A percentile compares a stretch with the other conserved stretches of the same genome.
phyloP scores from a whole-genome alignment of 768 basidiomycete genomes.

The Hericium erinaceus region DNA sequence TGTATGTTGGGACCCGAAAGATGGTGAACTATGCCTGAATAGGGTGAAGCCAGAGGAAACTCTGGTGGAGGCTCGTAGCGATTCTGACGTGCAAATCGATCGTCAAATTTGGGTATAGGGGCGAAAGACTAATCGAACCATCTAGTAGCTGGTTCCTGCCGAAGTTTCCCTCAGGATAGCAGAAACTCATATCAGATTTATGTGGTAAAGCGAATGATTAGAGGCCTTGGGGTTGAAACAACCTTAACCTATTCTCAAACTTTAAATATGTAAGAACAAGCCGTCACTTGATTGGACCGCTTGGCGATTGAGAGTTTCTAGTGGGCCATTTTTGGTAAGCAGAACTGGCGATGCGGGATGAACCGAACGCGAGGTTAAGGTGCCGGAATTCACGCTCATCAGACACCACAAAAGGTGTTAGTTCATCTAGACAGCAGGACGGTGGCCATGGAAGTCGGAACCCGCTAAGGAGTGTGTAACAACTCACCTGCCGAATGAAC shows the following conservation, averaged over 20 bases:
- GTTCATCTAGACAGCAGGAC: conserved; percentile 85
- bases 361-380: conserved; percentile 70
- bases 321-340: conserved; percentile 70
- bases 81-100: conserved; percentile 96
- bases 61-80: conserved; percentile 93
- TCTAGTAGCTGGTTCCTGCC: conserved; percentile 90
- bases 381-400: conserved; percentile 76
- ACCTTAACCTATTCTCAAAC: conserved; percentile 80
- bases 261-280: conserved; percentile 62
- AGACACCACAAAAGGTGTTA: conserved; percentile 81
- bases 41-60: conserved; percentile 93
- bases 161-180: conserved; percentile 80
- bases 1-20: conserved; percentile 84
- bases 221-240: conserved; percentile 84
- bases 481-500: conserved; percentile 88
- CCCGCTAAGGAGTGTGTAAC: conserved; percentile 82
- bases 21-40: conserved; percentile 87
- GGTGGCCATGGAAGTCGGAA: conserved; percentile 83
- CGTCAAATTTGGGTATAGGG: conserved; percentile 93
- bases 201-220: conserved; percentile 83
- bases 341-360: conserved; percentile 67
- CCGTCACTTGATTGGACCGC: conserved; percentile 41
- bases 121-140: conserved; percentile 95
- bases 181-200: conserved; percentile 49
- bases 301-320: conserved; percentile 57